phyloP scores from a whole-genome alignment of 2,329 filamentous ascomycete genomes.

The Colletotrichum cordylinicola region DNA sequence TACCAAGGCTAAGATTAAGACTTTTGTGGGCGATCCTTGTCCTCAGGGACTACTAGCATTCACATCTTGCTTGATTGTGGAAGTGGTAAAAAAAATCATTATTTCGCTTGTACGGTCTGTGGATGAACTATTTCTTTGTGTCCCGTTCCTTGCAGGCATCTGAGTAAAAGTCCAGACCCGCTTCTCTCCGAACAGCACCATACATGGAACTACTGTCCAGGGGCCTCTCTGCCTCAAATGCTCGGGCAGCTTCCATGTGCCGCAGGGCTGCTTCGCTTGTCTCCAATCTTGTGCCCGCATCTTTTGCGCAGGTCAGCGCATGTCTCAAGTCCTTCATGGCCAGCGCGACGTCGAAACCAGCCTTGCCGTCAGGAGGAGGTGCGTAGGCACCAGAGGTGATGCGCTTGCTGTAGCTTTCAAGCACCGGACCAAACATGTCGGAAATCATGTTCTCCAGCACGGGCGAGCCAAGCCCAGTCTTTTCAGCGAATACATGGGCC shows the following conservation, averaged over 20 bases:
- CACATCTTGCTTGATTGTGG: background rate
- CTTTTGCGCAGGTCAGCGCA: background rate
- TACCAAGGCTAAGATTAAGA: background rate
- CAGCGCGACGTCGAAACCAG: background rate
- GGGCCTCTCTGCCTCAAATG: background rate
- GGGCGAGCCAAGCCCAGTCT: slow-evolving; percentile 28
- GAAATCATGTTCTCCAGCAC: slow-evolving; percentile 31
- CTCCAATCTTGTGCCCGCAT: background rate
- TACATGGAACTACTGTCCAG: background rate
- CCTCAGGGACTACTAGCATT: no score
- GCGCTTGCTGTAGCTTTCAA: slow-evolving; percentile 30
- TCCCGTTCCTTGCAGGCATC: background rate
- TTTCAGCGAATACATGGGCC: slow-evolving; percentile 35
- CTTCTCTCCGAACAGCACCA: background rate
- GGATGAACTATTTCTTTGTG: background rate
- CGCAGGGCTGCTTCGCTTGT: background rate
- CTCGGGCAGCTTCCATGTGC: background rate
- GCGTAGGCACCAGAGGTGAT: slow-evolving; percentile 32
- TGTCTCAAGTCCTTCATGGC: slow-evolving; percentile 9
- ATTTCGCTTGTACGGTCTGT: background rate
- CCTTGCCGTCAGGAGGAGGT: slow-evolving; percentile 23
- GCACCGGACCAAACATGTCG: slow-evolving; percentile 32
- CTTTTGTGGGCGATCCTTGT: background rate
- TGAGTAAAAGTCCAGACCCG: slow-evolving; percentile 1
- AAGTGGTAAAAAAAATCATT: background rate